Base-by-base conservation (phyloP, 2,329 filamentous ascomycete genomes). In the Thielaviopsis musarum region DNA sequence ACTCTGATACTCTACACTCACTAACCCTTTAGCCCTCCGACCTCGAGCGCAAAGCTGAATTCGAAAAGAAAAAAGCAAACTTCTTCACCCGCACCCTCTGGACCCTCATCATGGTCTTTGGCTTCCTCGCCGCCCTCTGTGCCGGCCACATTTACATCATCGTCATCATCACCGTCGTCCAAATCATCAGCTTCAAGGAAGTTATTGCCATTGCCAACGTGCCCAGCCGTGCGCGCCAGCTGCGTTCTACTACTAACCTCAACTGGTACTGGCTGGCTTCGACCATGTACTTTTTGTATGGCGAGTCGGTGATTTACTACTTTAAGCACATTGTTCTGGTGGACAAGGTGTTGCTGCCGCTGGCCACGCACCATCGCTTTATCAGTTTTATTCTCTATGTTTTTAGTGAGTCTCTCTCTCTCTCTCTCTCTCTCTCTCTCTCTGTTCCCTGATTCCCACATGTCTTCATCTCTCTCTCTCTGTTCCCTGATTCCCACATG, bases 191-290 rank as follows among this genome's bases (percentile, higher is more conserved):
- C 60, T 98, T 97, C 82, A 97, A 96, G 76, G 93, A 98, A 74
- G 93, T 98, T 67, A 97, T 98, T 69, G 91, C 91, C 64, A 97
- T 98, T 67, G 87, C 91, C 66, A 95, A 91, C 70, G 89, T 97
- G 7, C 91, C 93, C 58, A 95, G 88, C 71, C 84, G 87, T 67
- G 91, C 91, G 64, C 85, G 91, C 68, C 89, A 91, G 69, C 78
- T 98, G 62, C 87, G 87, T 61, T 95, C 95, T 66, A 96, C 91
- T 65, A 96, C 96, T 76, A 90, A 88, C 65, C 77, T 98, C 66
- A 97, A 97, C 73, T 98, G 93, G 93, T 98, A 98, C 73, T 98
- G 95, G 77, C 79, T 98, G 58, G 93, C 90, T n/a, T 89, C 88
- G 26, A 95, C 91, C 65, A 97, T 98, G 91, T 98, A 98, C 77